Evolutionary conservation across 2,329 filamentous ascomycete species (phyloP), one percentile per base, ranked within the genome.

Genomic region (Penicillium verrucosum): DNA sequence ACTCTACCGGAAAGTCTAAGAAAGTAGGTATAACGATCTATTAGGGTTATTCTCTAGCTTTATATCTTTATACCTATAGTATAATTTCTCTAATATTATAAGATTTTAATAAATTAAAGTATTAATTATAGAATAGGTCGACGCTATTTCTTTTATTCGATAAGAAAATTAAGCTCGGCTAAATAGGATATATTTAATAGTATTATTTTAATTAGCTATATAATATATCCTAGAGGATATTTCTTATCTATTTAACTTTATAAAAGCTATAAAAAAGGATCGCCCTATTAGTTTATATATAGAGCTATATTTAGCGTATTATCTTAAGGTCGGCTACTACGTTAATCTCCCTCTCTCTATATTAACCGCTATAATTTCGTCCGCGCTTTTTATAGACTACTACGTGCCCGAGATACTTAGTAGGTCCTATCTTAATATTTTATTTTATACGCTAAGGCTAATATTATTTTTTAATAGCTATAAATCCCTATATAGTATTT

Each of bases 351-450:
- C 30, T 1, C 42, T 54, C 29, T 21, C 50, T 4, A 23, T 34
- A 23, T 50, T 64, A 1, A 51, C 56, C 11, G 41, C 51, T 18
- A 60, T 41, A 25, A 62, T 62, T 23, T 46, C 51, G 10, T 64
- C 57, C 2, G 58, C 60, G 1, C 38, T 66, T 5, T 51, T 66
- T 1, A 64, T 68, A 48, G 61, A 69, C 44, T 48, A 66, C 41
- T 69, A 69, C 60, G 29, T 64, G 18, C 62, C 62, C 4, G n/a
- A 52, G 14, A 66, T 63, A 37, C 41, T 59, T 50, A 18, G 57
- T 62, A 10, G 51, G 57, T 59, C n/a, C 34, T 37, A 7, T 23
- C 1, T 38, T n/a, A 36, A 25, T 4, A 8, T 21, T 34, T 42
- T 12, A 37, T 16, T 34, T 25, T 4, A 25, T 25, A 25, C 10